Evolutionary conservation across 192 early-diverging fungal genomes (phyloP), one percentile per base, ranked within the genome.

Genomic region (Gamsiella multidivaricata): DNA sequence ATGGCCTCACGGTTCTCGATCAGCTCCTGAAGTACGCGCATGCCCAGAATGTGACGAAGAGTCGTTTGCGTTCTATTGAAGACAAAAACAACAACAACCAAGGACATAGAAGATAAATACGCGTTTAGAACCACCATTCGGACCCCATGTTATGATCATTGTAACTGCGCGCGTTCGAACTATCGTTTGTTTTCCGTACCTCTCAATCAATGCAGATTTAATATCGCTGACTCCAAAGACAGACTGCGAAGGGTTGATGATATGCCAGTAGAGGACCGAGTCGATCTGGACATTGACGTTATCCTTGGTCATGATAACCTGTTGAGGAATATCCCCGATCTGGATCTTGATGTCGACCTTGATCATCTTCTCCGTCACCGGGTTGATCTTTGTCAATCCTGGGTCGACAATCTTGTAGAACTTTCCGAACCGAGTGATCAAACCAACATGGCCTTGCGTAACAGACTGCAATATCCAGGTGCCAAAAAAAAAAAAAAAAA

Each of bases 1-100:
- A 98, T 92, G 0, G 88, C 86, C 50, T 95, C 92, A 26, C 96
- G 88, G 81, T 96, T 92, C 81, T 98, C 96, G 54, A 98, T 92
- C 69, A 86, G 81, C 22, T 95, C 95, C 81, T 98, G 96, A 22
- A 98, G 81, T 3, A 90, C 91, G 20, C 91, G 89, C 20, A 88
- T 86, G 36, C 95, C 95, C 15, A 97, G 70, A 45, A 94, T 92
- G 25, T 94, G 91, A 15, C 96, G 85, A 29, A 98, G 75, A 0
- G 95, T 97, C 17, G 96, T 97, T 78, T 95, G 93, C 2, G 96
- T 95, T 54, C 85, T 87, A 68, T 9, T 37, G 1, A 31, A 51
- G 8, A 22, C 5, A 57, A 45, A 1, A n/a, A 14, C 0, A 33
- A 25, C 28, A 25, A 22, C 37, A 26, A 3, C 15, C 3, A 18